A percentile compares a stretch with the other conserved stretches of the same genome.
Conservation (phyloP, 2,329 filamentous ascomycete species). For the Talaromyces sp. region DNA sequence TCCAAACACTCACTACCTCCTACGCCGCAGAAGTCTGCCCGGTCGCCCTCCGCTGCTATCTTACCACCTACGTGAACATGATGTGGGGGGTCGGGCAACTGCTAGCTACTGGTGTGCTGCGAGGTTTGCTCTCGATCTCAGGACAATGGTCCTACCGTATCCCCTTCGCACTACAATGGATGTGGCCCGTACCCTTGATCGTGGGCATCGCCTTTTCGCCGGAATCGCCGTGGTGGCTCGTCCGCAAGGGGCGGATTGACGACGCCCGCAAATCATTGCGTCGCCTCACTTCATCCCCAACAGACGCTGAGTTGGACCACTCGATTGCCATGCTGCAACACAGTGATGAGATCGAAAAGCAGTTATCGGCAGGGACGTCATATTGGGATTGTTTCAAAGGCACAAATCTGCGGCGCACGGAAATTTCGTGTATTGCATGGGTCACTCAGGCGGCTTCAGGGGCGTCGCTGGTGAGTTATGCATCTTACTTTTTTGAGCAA, state of each 20-base stretch:
- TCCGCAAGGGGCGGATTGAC: background rate
- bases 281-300: background rate
- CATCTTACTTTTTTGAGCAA: background rate
- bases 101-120: background rate
- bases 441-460: background rate
- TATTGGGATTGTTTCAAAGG: background rate
- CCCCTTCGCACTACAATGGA: slow-evolving; percentile 57
- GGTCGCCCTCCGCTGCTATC: background rate
- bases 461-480: background rate
- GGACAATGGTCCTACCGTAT: slow-evolving; percentile 47
- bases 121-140: background rate
- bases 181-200: slow-evolving; percentile 45
- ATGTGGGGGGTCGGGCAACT: background rate
- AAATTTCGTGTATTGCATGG: background rate
- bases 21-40: background rate
- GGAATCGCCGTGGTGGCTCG: background rate
- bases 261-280: background rate
- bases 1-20: background rate
- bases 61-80: background rate
- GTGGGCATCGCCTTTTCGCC: background rate
- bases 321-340: background rate
- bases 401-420: background rate
- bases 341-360: background rate
- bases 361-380: background rate
- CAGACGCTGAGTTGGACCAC: background rate